Evolutionary conservation across 2,329 filamentous ascomycete species (phyloP), one percentile per base, ranked within the genome.

Genomic region (Penicillium thymicola): DNA sequence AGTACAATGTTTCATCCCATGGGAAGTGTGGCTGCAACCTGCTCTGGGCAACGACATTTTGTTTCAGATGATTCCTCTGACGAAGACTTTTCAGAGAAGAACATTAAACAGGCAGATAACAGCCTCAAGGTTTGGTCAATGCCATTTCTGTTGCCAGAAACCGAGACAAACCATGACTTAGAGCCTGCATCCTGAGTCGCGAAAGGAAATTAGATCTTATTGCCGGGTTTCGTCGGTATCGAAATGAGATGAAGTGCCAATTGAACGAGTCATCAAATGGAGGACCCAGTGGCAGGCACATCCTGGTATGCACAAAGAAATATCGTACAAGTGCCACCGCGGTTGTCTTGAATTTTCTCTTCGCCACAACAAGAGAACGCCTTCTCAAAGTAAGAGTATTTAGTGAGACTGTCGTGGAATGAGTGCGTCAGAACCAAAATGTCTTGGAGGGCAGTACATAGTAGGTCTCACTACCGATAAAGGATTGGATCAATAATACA

Each of bases 1-100:
- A 78, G 77, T 46, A 69, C 76, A 8, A 68, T 75, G 0, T 73
- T 82, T 58, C 80, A 83, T 67, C 76, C 75, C 5, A 68, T 66
- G 38, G 79, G 78, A 8, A 72, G 69, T 40, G 74, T 83, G 16
- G 64, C 80, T 56, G 81, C 77, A 11, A 83, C 80, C 1, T 78
- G 75, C 55, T 81, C 80, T 32, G 81, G 81, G 13, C 76, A 80
- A 53, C 69, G 69, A 52, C 62, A 65, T 38, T 67, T 65, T 38
- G 53, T 59, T 21, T 43, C 65, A 10, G 61, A 68, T 51, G 38
- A 57, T 23, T 49, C 34, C 6, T 32, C 32, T 9, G 57, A 64
- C 14, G 64, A 67, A 8, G 38, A 47, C 10, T 32, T 45, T n/a
- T 42, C 51, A 5, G 47, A 27, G 11, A 16, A 21, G 27, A 27